A percentile compares a stretch with the other conserved stretches of the same genome.
These are phyloP conservation scores for Fusarium phyllophilum DNA, from an alignment of 2,329 filamentous ascomycete species.

Conservation along the genomic window DNA sequence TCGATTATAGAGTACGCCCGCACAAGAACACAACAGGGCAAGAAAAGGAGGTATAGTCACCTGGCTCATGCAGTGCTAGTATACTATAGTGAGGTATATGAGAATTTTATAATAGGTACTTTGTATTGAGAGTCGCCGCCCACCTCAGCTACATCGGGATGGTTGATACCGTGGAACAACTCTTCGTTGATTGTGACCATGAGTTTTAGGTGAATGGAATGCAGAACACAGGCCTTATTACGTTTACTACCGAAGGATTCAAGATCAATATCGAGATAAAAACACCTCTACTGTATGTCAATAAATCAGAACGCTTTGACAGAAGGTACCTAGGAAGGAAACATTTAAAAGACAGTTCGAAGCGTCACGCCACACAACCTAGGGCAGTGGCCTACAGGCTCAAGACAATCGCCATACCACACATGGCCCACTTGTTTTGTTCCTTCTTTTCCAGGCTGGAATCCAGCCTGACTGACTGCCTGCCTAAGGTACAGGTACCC, in stretches of 20 bases:
- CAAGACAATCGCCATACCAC: neutral
- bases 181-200: no score
- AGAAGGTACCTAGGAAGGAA: neutral
- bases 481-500: neutral
- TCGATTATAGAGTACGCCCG: no score
- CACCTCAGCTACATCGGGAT: no score
- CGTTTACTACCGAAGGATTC: neutral
- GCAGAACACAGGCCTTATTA: neutral
- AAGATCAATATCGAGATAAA: no score
- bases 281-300: neutral
- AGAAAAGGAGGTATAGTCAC: neutral
- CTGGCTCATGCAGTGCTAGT: neutral
- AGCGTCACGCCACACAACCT: constrained; percentile 1
- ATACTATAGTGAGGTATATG: neutral
- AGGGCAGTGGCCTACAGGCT: neutral
- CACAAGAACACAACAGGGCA: neutral
- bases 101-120: neutral
- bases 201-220: neutral
- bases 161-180: neutral
- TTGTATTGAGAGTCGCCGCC: neutral
- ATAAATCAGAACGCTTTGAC: neutral
- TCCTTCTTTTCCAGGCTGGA: neutral
- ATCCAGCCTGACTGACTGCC: neutral
- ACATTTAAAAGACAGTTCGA: neutral
- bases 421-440: neutral